A percentile compares a stretch with the other conserved stretches of the same genome.
Evolutionary conservation across 2,329 filamentous ascomycete species (phyloP).

Genomic region (Trichoderma cornu-damae): DNA sequence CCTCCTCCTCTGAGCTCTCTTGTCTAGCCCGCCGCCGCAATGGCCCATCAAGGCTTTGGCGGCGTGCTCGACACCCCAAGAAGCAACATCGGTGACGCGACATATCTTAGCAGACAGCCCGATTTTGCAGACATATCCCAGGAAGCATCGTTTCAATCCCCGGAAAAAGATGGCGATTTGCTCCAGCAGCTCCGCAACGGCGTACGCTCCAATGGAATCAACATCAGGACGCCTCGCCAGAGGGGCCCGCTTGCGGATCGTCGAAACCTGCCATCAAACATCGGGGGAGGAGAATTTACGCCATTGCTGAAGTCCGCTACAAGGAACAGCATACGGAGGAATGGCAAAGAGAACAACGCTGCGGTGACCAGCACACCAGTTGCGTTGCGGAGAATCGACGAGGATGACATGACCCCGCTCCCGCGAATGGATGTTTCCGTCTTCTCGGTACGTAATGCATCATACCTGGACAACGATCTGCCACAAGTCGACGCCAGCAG

Average conservation of each 20-base stretch:
- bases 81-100: constrained; percentile 78
- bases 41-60: constrained; percentile 60
- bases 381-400: constrained; percentile 55
- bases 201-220: constrained; percentile 46
- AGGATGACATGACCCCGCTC: constrained; percentile 69
- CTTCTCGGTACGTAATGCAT: constrained; percentile 60
- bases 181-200: constrained; percentile 69
- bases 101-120: constrained; percentile 64
- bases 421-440: constrained; percentile 69
- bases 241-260: constrained; percentile 65
- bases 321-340: constrained; percentile 62
- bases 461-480: constrained; percentile 63
- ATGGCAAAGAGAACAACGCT: constrained; percentile 57
- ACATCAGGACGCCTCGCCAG: constrained; percentile 67
- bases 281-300: constrained; percentile 78
- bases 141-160: constrained; percentile 81
- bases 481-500: constrained; percentile 76
- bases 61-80: constrained; percentile 75
- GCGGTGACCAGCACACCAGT: constrained; percentile 63
- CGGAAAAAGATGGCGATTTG: constrained; percentile 63
- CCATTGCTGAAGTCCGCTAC: constrained; percentile 81
- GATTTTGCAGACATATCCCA: constrained; percentile 76
- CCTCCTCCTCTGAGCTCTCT: neutral
- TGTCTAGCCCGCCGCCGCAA: constrained; percentile 32
- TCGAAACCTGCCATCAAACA: constrained; percentile 62